A percentile compares a stretch with the other conserved stretches of the same genome.
Conservation (phyloP, 2,329 filamentous ascomycete genomes). For the Aspergillus viridinutans region DNA sequence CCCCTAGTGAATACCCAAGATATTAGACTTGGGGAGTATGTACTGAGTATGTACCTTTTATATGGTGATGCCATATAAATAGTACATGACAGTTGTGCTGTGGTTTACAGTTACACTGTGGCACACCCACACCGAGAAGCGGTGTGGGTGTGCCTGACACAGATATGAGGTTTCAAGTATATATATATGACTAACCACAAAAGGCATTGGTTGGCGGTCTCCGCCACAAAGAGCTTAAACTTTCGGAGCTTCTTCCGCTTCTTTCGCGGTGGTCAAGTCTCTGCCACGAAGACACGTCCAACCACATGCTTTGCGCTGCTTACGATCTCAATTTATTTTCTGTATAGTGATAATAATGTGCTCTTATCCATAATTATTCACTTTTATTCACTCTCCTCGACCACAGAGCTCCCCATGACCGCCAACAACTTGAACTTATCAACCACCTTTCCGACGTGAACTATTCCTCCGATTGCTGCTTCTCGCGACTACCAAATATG, state of each 20-base stretch:
- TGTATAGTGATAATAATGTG: background rate
- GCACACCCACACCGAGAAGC: too few relatives aligned
- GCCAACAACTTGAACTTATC: background rate
- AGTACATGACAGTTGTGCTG: too few relatives aligned
- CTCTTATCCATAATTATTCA: background rate
- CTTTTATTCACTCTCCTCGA: background rate
- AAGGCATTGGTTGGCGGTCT: too few relatives aligned
- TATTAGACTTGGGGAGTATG: too few relatives aligned
- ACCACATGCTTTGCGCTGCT: background rate
- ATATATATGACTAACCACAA: too few relatives aligned
- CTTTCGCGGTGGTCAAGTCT: background rate
- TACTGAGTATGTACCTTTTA: too few relatives aligned
- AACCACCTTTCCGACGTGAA: background rate
- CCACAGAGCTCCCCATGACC: background rate
- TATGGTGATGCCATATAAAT: too few relatives aligned
- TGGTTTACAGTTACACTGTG: too few relatives aligned
- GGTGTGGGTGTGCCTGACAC: too few relatives aligned
- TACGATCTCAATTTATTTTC: background rate
- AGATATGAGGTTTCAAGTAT: too few relatives aligned
- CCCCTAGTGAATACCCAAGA: too few relatives aligned
- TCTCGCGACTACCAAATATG: conserved; percentile 11
- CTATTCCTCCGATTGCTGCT: background rate
- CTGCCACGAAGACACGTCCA: background rate
- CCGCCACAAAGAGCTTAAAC: background rate
- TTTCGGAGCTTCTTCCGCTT: background rate